Base-by-base conservation (phyloP, 768 basidiomycete genomes). In the Nevesoporus exiguus region DNA sequence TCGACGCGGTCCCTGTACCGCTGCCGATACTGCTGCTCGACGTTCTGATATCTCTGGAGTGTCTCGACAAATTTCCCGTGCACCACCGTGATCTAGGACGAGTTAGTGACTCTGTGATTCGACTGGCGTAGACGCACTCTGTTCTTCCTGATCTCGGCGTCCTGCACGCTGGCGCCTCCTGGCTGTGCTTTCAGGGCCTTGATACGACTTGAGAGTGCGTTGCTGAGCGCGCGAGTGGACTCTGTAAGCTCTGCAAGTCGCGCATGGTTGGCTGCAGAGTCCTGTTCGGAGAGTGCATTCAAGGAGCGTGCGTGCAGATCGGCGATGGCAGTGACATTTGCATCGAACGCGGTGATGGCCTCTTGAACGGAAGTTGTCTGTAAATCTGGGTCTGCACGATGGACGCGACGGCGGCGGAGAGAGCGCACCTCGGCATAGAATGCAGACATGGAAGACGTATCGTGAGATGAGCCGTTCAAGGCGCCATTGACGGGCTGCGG, bases 21-120 rank as follows among this genome's bases (percentile, higher is more conserved):
- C 48, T 76, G 71, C 19, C 86, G 79, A 65, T 80, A 81, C 58
- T 87, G 84, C 57, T 83, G 84, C 68, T 92, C 90, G 24, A 88
- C 82, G 27, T 74, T 76, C 67, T 90, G 90, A 68, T 88, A 92
- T 53, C 82, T 82, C 65, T 90, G 89, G 45, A 92, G 79, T 0
- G 83, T 82, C 57, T 90, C 89, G 44, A 86, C 66, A 56, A 92
- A 91, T 65, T 86, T 89, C 24, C 77, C 74, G 56, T 85, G 84
- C 34, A 87, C 74, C 21, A 84, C 64, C 1, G 75, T 76, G 36
- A 80, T 77, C 86, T 89, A 58, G n/a, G 31, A 42, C 19, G 19
- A 5, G 6, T 25, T 54, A 55, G 40, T 34, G 52, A 40, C 40
- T 22, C 7, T 19, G 46, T 7, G 17, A 36, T 29, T 9, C 11